Evolutionary conservation across 2,329 filamentous ascomycete species (phyloP).

Genomic region (Pseudomassariella vexata): DNA sequence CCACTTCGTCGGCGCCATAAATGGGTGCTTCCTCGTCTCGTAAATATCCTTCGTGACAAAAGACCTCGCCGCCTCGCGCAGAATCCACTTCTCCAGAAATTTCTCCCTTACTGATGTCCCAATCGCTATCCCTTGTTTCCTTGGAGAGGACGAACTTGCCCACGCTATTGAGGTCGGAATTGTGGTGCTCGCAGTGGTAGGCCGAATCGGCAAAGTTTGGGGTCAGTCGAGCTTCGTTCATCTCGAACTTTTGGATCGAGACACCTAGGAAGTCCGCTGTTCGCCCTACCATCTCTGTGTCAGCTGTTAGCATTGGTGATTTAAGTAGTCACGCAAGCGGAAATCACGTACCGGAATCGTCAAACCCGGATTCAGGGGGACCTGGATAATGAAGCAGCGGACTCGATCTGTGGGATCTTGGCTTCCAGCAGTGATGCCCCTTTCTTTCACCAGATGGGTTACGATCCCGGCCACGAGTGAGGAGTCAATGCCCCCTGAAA

Average conservation of each 20-base stretch:
- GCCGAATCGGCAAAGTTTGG: conserved; percentile 39
- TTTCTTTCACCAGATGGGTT: conserved; percentile 40
- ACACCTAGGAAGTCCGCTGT: conserved; percentile 36
- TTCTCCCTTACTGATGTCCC: conserved; percentile 13
- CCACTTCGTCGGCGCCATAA: conserved; percentile 36
- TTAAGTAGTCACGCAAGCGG: too few relatives aligned
- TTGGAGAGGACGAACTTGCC: conserved; percentile 39
- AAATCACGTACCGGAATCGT: conserved; percentile 33
- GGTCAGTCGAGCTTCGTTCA: conserved; percentile 31
- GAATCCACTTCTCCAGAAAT: conserved; percentile 15
- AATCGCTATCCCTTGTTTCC: conserved; percentile 32
- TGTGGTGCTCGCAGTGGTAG: conserved; percentile 29
- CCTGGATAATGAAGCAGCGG: conserved; percentile 44
- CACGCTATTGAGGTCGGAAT: conserved; percentile 38
- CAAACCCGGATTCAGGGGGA: conserved; percentile 40
- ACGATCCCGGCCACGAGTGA: conserved; percentile 52
- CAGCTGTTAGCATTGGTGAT: too few relatives aligned
- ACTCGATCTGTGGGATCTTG: conserved; percentile 21
- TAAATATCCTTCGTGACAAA: conserved; percentile 38
- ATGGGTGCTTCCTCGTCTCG: conserved; percentile 41
- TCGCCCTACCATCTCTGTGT: conserved; percentile 25
- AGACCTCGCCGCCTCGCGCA: conserved; percentile 12
- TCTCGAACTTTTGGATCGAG: conserved; percentile 30
- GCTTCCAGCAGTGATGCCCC: conserved; percentile 40
- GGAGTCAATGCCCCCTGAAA: conserved; percentile 53